phyloP scores from a whole-genome alignment of 108 stramenopile species.

The Skeletonema potamos region DNA sequence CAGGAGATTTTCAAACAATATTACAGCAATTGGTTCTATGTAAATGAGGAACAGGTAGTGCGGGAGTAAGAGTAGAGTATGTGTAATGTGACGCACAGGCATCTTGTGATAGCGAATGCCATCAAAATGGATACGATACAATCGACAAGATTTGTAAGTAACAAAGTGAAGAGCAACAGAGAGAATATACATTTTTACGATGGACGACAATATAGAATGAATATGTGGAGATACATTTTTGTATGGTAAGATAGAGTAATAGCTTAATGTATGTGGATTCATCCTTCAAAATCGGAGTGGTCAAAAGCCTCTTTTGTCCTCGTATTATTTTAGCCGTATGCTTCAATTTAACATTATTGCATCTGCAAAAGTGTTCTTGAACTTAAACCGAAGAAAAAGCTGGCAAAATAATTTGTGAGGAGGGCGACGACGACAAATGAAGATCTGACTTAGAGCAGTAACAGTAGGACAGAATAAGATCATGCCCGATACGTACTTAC shows the following conservation, averaged over 20 bases:
- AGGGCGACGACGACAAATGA: too few relatives aligned
- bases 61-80: conserved; percentile 8
- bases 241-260: background rate
- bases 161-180: background rate
- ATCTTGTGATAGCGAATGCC: background rate
- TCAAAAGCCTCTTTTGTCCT: too few relatives aligned
- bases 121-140: background rate
- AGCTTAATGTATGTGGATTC: background rate
- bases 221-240: background rate
- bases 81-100: background rate
- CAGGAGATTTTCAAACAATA: conserved; percentile 72
- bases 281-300: too few relatives aligned
- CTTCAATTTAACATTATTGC: too few relatives aligned
- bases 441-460: too few relatives aligned
- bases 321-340: too few relatives aligned
- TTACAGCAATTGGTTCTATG: conserved; percentile 77
- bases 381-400: too few relatives aligned
- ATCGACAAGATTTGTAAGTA: background rate
- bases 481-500: too few relatives aligned
- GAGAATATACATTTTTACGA: background rate
- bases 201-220: background rate
- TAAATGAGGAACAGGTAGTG: conserved; percentile 66
- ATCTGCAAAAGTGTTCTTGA: too few relatives aligned
- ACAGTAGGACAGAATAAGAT: too few relatives aligned
- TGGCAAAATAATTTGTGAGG: too few relatives aligned